Evolutionary conservation across 164 flowering plant species (phyloP), one percentile per base, ranked within the genome.

Genomic region (Echeveria elegans): DNA sequence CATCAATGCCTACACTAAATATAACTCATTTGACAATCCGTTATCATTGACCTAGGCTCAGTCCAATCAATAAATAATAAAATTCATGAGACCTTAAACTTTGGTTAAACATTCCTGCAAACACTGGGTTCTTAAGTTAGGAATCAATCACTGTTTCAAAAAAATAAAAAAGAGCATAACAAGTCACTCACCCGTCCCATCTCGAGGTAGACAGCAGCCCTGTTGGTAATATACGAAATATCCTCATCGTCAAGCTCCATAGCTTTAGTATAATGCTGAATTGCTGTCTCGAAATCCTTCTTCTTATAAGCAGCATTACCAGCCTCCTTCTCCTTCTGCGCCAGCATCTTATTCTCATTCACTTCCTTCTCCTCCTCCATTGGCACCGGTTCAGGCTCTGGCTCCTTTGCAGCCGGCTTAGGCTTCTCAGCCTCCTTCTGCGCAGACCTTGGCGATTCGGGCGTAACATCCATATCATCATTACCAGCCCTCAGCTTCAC

Each of bases 251-350:
- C 86, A 43, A 92, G 77, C 69, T 92, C 99, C 65, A 86, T 53
- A 0, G 97, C 97, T 75, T 79, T 83, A 0, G 86, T 75, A 52
- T 95, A 95, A 70, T 87, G 91, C 70, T 69, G 65, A 66, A 95
- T 82, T 0, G 99, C 99, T 15, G 73, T 84, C 60, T 92, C 97
- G 24, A 95, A 95, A 69, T 95, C 91, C 85, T 95, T 95, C 88
- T 88, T 95, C 79, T 92, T 95, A 36, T 95, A 95, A 1, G 97
- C 94, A 0, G 86, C 90, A 80, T 87, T 95, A 5, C 99, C 99
- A 3, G 80, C 80, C 41, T 92, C 99, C 77, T 89, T 95, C 88
- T 87, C 96, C 78, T 85, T 86, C 79, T 70, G 81, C 0, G 97
- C 96, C 74, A 72, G 67, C 8, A 72, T 82, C 68, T 92, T 95